A percentile compares a stretch with the other conserved stretches of the same genome.
Evolutionary conservation across 768 basidiomycete species (phyloP).

Genomic region (Trametes maxima): DNA sequence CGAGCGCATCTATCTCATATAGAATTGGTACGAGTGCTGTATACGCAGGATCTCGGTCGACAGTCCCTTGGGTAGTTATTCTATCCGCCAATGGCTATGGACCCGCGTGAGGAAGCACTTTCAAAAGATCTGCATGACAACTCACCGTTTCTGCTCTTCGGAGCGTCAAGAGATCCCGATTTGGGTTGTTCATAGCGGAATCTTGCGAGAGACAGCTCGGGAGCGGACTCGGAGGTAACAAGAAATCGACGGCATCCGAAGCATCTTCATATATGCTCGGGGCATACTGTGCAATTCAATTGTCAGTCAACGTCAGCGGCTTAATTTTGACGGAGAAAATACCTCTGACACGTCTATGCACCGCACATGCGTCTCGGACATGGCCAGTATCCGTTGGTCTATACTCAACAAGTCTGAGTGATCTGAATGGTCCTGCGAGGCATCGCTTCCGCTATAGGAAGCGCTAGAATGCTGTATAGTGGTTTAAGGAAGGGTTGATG

Average conservation of each 20-base stretch:
- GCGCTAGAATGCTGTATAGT: neutral
- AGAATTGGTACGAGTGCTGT: conserved; percentile 7
- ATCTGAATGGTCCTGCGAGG: too few species aligned
- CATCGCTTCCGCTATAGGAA: neutral
- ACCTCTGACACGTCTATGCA: neutral
- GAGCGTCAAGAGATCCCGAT: too few species aligned
- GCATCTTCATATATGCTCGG: conserved; percentile 4
- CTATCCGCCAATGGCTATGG: neutral
- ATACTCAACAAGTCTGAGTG: neutral
- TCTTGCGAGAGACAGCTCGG: too few species aligned
- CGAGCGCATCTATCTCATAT: conserved; percentile 6
- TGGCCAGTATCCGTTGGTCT: neutral
- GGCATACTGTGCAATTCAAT: neutral
- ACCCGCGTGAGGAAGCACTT: neutral
- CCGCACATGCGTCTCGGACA: neutral
- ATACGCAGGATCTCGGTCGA: conserved; percentile 1
- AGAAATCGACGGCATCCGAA: neutral
- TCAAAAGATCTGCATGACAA: too few species aligned
- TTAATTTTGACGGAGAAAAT: too few species aligned
- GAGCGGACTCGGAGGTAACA: neutral
- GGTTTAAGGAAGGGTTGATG: neutral
- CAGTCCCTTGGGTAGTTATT: neutral
- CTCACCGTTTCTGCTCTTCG: too few species aligned
- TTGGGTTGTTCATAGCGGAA: too few species aligned
- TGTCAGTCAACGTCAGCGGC: neutral